Base-by-base conservation (phyloP, 257 asterid species). In the Voacanga thouarsii region DNA sequence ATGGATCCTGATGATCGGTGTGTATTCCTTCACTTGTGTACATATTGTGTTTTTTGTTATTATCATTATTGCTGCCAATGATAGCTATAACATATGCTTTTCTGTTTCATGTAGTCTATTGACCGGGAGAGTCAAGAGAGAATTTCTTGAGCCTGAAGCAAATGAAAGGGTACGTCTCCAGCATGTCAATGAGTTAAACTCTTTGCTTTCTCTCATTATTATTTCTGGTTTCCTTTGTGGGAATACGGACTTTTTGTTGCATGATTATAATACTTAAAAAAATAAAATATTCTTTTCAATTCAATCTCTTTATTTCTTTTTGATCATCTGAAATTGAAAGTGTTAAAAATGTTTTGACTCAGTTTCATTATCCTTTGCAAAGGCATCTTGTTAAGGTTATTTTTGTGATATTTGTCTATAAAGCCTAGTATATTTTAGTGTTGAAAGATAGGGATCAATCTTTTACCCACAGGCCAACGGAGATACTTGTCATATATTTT, bases 141-240 rank as follows among this genome's bases (percentile, higher is more conserved):
- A 91, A 77, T 78, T 88, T 60, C 72, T 82, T 60, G 98, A 91
- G 79, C 86, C 96, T 67, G 98, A 88, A 84, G 84, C 88, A 71
- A 91, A 86, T 81, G 86, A 83, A 78, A 65, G 56, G 97, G 97
- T 94, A 91, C 73, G 53, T 33, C 23, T 71, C 50, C 45, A 24
- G 12, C 71, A 66, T 66, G 5, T 66, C 26, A 9, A 41, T 41
- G 51, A 67, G 23, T 19, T 66, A 41, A 67, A 67, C 51, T 41
- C 3, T 67, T 67, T 67, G 51, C 71, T 33, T 33, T 1, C 47
- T 37, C 24, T 0, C 43, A 66, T 37, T 33, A 44, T 66, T 10
- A 2, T 67, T 39, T 39, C 30, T 21, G 16, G 39, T 60, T 43
- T 14, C 37, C 15, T 70, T 63, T n/a, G 50, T 23, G 47, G 50